Conservation (phyloP, 208 protist genomes). For the Acanthamoeba triangularis region DNA sequence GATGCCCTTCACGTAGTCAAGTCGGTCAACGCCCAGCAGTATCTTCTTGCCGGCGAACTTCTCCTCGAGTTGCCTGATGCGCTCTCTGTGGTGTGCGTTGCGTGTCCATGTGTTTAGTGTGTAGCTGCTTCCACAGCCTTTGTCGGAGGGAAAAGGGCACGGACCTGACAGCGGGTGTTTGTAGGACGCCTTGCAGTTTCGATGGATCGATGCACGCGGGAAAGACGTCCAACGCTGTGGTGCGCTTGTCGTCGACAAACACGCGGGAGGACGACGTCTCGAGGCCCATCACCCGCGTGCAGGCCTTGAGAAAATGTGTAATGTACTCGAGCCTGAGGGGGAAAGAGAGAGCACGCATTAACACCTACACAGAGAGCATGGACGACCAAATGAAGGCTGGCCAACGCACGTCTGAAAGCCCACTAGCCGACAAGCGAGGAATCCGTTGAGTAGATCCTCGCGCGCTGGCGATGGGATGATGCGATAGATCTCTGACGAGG, state of each 20-base stretch:
- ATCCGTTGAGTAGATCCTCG: conserved; percentile 85
- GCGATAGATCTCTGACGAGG: conserved; percentile 88
- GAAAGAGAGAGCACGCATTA: background rate
- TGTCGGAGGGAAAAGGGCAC: background rate
- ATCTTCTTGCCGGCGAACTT: conserved; percentile 49
- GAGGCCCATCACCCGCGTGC: conserved; percentile 83
- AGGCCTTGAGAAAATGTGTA: conserved; percentile 87
- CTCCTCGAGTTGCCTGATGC: conserved; percentile 28
- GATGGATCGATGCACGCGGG: conserved; percentile 24
- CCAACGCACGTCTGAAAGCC: conserved; percentile 82
- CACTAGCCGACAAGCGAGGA: conserved; percentile 86
- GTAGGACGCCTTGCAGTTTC: background rate
- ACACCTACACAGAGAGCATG: background rate
- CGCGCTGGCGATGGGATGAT: conserved; percentile 85
- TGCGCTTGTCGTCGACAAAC: conserved; percentile 53
- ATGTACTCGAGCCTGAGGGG: conserved; percentile 83
- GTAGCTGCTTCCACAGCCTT: too few relatives aligned
- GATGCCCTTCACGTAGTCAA: conserved; percentile 51
- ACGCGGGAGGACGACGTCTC: conserved; percentile 57
- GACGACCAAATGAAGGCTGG: background rate
- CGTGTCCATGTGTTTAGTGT: background rate
- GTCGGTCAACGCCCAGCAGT: conserved; percentile 34
- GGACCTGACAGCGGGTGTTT: background rate
- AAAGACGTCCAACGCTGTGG: conserved; percentile 31
- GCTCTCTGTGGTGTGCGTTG: background rate